Evolutionary conservation across 345 rosid species (phyloP), one percentile per base, ranked within the genome.

Genomic region (Corchorus capsularis): DNA sequence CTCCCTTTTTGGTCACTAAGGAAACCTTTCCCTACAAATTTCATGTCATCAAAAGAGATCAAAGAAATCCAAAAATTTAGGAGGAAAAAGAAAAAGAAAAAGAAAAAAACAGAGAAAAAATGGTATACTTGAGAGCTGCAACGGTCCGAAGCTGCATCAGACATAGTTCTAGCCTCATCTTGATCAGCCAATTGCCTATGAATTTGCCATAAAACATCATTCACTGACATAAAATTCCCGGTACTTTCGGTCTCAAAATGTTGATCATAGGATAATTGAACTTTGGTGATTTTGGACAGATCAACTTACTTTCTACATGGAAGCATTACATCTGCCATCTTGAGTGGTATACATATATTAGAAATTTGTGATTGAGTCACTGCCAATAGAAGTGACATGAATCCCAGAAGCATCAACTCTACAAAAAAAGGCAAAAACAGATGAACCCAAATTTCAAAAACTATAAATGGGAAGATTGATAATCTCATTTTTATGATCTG

Each of bases 401-500:
- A 75, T 2, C 82, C 82, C 46, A 80, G 46, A 56, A 80, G 68
- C 77, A 80, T 75, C 69, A 80, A 71, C 56, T 79, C 82, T 79
- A 61, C 46, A 60, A 43, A 6, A 35, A 0, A 49, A 10, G 15
- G 1, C 4, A 3, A 22, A 17, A 34, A 4, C 59, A 17, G 27
- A 46, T 37, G 6, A 27, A 15, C 8, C 50, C n/a, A 15, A 27
- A 27, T 0, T 27, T 27, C 1, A 27, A 27, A 27, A 27, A 27
- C 27, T 27, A 12, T 63, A 14, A 3, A 11, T 34, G 10, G 27
- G 11, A 12, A 6, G 6, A 4, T 1, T 39, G 0, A 54, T 1
- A 1, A 8, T 3, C 3, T 11, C 17, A 1, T 6, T 27, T 59
- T 20, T 32, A 4, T 27, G 1, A 27, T 22, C 12, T 43, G 20